Conservation (phyloP, 2,329 filamentous ascomycete species). For the Bipolaris bicolor region DNA sequence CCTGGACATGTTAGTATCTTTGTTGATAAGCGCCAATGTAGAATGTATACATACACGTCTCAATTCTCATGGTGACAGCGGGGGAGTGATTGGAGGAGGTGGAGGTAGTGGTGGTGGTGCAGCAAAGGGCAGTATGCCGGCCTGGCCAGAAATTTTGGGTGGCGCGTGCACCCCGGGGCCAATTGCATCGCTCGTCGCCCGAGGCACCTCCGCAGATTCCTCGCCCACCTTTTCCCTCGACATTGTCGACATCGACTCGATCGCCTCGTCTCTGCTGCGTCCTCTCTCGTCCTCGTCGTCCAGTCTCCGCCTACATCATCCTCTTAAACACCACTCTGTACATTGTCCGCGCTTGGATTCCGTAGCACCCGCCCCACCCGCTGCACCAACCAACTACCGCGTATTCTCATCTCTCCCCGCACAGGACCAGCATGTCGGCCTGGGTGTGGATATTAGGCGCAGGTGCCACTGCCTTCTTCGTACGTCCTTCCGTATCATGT, state of each 20-base stretch:
- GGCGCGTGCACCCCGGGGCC: conserved; percentile 14
- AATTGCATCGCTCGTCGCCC: conserved; percentile 25
- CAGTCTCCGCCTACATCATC: background rate
- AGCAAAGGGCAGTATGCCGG: conserved; percentile 2
- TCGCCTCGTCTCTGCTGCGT: too few species aligned
- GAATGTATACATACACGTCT: conserved; percentile 8
- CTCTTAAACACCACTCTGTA: background rate
- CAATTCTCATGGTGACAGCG: conserved; percentile 44
- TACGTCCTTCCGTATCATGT: conserved; percentile 45
- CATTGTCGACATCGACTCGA: conserved; percentile 1
- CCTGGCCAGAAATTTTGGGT: conserved; percentile 23
- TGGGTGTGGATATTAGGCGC: conserved; percentile 66
- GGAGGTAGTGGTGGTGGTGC: conserved; percentile 8
- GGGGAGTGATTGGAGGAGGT: conserved; percentile 12
- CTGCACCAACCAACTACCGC: too few species aligned
- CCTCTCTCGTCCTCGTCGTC: background rate
- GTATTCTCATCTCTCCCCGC: background rate
- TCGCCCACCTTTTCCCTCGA: conserved; percentile 5
- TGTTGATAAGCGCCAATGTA: background rate
- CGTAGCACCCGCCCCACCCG: background rate
- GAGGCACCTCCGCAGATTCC: conserved; percentile 32
- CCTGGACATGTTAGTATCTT: background rate
- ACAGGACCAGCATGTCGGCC: conserved; percentile 59
- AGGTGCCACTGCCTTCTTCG: conserved; percentile 70
- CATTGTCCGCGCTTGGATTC: background rate